A percentile compares a stretch with the other conserved stretches of the same genome.
Conservation (phyloP, 1,284 basidiomycete genomes). For the Ustanciosporium gigantosporum region DNA sequence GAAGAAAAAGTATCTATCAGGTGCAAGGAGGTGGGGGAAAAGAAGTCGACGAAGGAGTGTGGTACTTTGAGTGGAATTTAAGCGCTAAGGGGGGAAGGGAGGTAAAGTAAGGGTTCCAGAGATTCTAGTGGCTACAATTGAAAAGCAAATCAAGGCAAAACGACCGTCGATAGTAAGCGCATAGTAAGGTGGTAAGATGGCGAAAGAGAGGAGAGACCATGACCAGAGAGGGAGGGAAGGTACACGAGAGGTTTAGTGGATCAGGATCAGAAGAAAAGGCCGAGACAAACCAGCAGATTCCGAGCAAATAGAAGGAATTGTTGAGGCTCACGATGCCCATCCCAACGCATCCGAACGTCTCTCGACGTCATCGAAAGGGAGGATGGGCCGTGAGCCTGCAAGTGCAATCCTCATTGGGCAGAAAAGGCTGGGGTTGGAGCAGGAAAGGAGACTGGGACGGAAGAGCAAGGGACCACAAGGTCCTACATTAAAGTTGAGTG, state of each 20-base stretch:
- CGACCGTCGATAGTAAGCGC: too few relatives aligned
- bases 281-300: conserved; percentile 24
- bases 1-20: too few relatives aligned
- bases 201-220: not conserved
- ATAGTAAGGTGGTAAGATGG: too few relatives aligned
- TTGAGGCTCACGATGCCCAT: conserved; percentile 5
- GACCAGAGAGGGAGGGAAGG: not conserved
- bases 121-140: not conserved
- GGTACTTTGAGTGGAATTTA: too few relatives aligned
- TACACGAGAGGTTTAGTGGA: too few relatives aligned
- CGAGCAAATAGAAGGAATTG: conserved; percentile 9
- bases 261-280: not conserved
- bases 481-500: too few relatives aligned
- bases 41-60: too few relatives aligned
- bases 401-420: conserved; percentile 16
- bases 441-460: not conserved
- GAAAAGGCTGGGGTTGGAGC: conserved; percentile 20
- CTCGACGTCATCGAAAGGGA: conserved; percentile 1
- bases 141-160: too few relatives aligned
- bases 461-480: not conserved
- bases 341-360: too few relatives aligned
- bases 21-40: too few relatives aligned
- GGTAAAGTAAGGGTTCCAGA: too few relatives aligned
- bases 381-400: conserved; percentile 27
- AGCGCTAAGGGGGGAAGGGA: too few relatives aligned